Conservation (phyloP, 352 stramenopile genomes). For the Blastocystis sp. region DNA sequence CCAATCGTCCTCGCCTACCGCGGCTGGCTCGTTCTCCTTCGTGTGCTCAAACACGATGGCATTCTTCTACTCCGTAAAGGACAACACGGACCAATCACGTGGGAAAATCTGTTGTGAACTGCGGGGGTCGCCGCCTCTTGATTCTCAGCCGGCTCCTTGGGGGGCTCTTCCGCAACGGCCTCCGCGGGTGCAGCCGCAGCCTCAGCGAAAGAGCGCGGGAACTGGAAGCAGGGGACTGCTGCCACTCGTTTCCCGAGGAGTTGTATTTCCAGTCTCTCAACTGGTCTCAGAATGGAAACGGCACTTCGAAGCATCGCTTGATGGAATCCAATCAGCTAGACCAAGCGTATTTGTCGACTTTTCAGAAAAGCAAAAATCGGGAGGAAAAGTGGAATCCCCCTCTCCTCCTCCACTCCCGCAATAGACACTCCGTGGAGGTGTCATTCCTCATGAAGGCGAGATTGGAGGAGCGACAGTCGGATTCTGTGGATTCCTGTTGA, state of each 20-base stretch:
- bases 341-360: not conserved
- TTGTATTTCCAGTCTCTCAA: conserved; percentile 13
- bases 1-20: conserved; percentile 44
- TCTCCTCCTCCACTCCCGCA: not conserved
- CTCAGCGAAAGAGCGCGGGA: conserved; percentile 5
- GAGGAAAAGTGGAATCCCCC: not conserved
- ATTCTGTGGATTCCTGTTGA: too few relatives aligned
- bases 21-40: conserved; percentile 62
- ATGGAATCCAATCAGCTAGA: not conserved
- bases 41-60: conserved; percentile 61
- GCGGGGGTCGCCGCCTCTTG: conserved; percentile 11
- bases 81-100: not conserved
- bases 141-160: not conserved
- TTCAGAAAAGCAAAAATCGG: not conserved
- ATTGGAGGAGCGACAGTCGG: too few relatives aligned
- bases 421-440: too few relatives aligned
- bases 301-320: conserved; percentile 37
- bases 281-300: not conserved
- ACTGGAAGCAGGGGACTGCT: not conserved
- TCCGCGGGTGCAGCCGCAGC: not conserved
- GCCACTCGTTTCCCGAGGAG: not conserved
- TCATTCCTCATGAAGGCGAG: too few relatives aligned
- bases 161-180: not conserved
- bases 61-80: conserved; percentile 20
- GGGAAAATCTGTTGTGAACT: conserved; percentile 62